Percentiles rank a stretch among this genome's conserved stretches.
Evolutionary conservation across 2,329 filamentous ascomycete species (phyloP).

Genomic region (Diaporthe nobilis): DNA sequence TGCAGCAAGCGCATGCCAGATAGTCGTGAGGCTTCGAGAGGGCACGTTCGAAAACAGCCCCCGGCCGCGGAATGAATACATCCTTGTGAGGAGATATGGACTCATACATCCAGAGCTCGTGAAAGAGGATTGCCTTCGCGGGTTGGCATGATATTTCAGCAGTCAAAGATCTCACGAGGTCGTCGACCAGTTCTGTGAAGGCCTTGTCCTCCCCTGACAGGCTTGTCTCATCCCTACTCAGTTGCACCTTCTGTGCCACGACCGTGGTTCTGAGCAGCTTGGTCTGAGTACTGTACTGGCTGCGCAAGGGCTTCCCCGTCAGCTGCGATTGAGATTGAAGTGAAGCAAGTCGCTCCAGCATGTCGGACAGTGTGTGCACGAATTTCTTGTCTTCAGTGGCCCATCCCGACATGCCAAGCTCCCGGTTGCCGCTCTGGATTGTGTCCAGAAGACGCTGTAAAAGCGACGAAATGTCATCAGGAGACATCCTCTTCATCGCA

Average conservation of each 20-base stretch:
- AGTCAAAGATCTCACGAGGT: conserved; percentile 65
- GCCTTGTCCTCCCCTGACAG: conserved; percentile 79
- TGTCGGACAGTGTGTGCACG: conserved; percentile 45
- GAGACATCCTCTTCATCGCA: conserved; percentile 71
- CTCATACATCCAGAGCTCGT: conserved; percentile 84
- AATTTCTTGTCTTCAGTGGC: conserved; percentile 46
- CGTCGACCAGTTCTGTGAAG: conserved; percentile 77
- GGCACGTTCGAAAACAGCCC: conserved; percentile 78
- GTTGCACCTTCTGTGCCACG: conserved; percentile 84
- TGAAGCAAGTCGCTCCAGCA: conserved; percentile 61
- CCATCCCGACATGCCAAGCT: conserved; percentile 54
- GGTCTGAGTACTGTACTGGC: conserved; percentile 80
- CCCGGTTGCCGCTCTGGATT: conserved; percentile 53
- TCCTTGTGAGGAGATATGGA: conserved; percentile 77
- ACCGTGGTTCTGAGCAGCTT: conserved; percentile 82
- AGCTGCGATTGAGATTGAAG: conserved; percentile 62
- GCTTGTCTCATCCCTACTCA: conserved; percentile 80
- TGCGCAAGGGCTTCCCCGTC: conserved; percentile 71
- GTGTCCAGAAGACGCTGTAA: conserved; percentile 58
- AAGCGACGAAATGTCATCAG: conserved; percentile 61
- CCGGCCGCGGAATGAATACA: conserved; percentile 82
- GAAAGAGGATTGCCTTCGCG: conserved; percentile 67
- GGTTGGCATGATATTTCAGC: conserved; percentile 52
- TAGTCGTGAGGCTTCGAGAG: conserved; percentile 83
- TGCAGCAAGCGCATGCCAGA: conserved; percentile 80